These are phyloP conservation scores for Citrullus colocynthis DNA, from an alignment of 306 rosid genomes.

Conservation along the genomic window DNA sequence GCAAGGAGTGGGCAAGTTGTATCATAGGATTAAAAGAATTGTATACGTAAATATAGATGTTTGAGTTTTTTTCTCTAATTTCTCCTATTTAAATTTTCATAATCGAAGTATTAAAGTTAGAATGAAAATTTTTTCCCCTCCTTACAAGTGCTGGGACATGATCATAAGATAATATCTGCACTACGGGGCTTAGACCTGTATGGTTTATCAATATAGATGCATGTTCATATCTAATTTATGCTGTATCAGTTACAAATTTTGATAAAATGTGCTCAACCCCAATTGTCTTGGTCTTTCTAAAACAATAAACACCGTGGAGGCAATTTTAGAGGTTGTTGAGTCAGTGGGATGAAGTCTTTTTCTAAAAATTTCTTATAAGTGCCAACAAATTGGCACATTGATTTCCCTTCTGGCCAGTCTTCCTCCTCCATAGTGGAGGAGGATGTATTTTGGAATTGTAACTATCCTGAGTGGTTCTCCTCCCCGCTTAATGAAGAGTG, in stretches of 20 bases:
- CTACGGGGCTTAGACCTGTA: background rate
- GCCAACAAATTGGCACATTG: too few species aligned
- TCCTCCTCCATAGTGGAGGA: too few species aligned
- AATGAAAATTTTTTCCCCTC: background rate
- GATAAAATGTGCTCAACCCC: background rate
- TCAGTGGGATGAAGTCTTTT: too few species aligned
- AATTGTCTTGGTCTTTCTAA: too few species aligned
- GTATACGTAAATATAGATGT: background rate
- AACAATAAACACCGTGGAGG: too few species aligned
- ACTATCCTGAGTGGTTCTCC: too few species aligned
- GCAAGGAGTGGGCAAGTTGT: background rate
- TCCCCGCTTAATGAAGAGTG: too few species aligned
- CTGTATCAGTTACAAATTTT: background rate
- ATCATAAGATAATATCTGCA: background rate
- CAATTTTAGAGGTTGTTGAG: too few species aligned
- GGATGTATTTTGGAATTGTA: too few species aligned
- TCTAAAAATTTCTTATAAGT: too few species aligned
- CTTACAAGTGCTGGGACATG: background rate
- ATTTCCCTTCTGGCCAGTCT: too few species aligned
- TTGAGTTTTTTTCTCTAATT: background rate
- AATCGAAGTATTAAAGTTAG: background rate
- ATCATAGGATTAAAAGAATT: background rate
- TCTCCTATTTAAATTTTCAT: background rate
- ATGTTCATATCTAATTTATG: background rate
- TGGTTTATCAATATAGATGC: background rate